Evolutionary conservation across 2,329 filamentous ascomycete genomes (phyloP), one percentile per base, ranked within the genome.

Genomic region (Aspergillus terreus): DNA sequence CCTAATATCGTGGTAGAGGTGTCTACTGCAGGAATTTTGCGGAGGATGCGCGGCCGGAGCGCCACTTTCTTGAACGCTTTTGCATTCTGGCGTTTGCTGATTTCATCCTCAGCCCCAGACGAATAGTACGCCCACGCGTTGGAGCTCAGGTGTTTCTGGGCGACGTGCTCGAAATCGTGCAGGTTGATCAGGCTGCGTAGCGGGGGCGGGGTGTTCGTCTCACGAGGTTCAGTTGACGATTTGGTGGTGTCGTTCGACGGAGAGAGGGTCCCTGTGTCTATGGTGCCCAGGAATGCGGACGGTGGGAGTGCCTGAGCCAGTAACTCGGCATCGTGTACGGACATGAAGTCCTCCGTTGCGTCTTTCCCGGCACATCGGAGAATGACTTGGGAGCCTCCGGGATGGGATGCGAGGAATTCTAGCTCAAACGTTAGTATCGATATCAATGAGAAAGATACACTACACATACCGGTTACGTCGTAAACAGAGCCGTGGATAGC

Each of bases 401-500:
- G 70, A 14, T 71, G 69, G 4, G 55, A 49, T 44, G 63, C 55
- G 2, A 70, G 44, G 43, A 71, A 71, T 3, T 66, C 68, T 70
- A 35, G 9, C 11, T 6, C 23, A 6, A 38, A 17, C 10, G 27
- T 44, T 38, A 47, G 49, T 41, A 50, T 27, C 19, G 10, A 12
- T 15, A 1, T 21, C n/a, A 30, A 2, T 30, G 36, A 11, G 10
- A 19, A 15, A 38, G 15, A 9, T 25, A 42, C 2, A 30, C 2
- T 23, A 33, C 51, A 35, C 51, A 4, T 10, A 57, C 69, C 71
- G 2, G 77, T 79, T 4, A 72, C 72, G 59, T 80, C 77, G 57
- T 80, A 79, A 4, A 80, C 78, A 43, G 76, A 77, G 2, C 72
- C 74, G 50, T 79, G 74, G 3, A 81, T 70, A 0, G 75, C 74